Conservation (phyloP, 2,329 filamentous ascomycete species). For the Botryotinia narcissicola region DNA sequence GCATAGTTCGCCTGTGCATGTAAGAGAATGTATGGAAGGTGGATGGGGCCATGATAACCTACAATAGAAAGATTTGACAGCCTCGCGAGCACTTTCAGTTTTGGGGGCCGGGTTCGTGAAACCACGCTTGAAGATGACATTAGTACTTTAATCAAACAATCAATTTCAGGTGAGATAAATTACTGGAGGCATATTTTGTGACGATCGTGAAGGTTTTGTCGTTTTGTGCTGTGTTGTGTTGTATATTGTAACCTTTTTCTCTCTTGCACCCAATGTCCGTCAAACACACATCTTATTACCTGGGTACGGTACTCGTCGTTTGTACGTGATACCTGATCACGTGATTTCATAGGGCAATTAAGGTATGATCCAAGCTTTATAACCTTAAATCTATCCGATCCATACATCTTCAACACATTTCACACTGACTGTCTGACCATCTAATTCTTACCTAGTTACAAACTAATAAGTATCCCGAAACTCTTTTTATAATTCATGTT, state of each 20-base stretch:
- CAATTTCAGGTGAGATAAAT: conserved; percentile 28
- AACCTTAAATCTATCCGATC: conserved; percentile 25
- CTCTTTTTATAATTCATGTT: neutral
- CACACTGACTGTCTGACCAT: neutral
- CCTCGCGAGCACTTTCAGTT: conserved; percentile 67
- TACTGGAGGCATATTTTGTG: conserved; percentile 54
- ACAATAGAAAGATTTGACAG: conserved; percentile 78
- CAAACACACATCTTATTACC: conserved; percentile 6
- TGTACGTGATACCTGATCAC: neutral
- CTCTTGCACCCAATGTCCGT: neutral
- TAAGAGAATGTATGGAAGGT: conserved; percentile 19
- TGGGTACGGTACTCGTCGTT: neutral
- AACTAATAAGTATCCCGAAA: neutral
- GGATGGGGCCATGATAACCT: conserved; percentile 16
- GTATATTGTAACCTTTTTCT: neutral
- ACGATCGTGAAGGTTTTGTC: neutral
- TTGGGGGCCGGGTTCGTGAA: conserved; percentile 48
- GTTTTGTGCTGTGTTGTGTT: neutral
- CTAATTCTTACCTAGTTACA: neutral
- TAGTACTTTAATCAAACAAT: conserved; percentile 2
- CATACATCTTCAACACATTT: conserved; percentile 26
- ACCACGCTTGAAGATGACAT: conserved; percentile 41
- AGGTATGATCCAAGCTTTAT: conserved; percentile 31
- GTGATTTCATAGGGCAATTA: conserved; percentile 15
- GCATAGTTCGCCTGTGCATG: conserved; percentile 64